Percentiles rank a stretch among this genome's conserved stretches.
phyloP scores from a whole-genome alignment of 202 grass and related monocot genomes.

The Musa balbisiana region DNA sequence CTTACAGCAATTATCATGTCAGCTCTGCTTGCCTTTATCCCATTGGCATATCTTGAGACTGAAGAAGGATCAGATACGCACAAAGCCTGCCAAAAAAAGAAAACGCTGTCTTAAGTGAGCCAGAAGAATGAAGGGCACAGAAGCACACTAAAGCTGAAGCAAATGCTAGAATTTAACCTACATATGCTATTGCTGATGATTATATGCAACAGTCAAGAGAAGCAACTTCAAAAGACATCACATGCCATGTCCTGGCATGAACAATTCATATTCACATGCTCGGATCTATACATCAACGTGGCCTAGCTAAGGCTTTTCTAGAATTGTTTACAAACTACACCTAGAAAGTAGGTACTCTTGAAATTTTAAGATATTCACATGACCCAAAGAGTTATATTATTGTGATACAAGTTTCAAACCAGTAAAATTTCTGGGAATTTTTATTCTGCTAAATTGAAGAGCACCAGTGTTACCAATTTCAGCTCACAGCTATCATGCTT shows the following conservation, averaged over 20 bases:
- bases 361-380: background rate
- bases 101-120: slow-evolving; percentile 12
- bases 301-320: background rate
- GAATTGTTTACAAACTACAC: background rate
- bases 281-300: too few species aligned
- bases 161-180: background rate
- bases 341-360: background rate
- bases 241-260: too few species aligned
- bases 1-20: slow-evolving; percentile 79
- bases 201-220: too few species aligned
- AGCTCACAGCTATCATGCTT: too few species aligned
- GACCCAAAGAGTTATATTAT: too few species aligned
- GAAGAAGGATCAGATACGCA: slow-evolving; percentile 42
- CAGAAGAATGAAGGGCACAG: background rate
- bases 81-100: slow-evolving; percentile 52
- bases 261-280: too few species aligned
- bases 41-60: slow-evolving; percentile 44
- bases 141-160: background rate
- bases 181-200: background rate
- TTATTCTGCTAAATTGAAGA: too few species aligned
- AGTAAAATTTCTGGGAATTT: too few species aligned
- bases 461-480: too few species aligned
- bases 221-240: too few species aligned
- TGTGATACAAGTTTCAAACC: too few species aligned
- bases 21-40: slow-evolving; percentile 45